Percentiles rank a stretch among this genome's conserved stretches.
Evolutionary conservation across 2,329 filamentous ascomycete genomes (phyloP).

Genomic region (Fusarium longipes): DNA sequence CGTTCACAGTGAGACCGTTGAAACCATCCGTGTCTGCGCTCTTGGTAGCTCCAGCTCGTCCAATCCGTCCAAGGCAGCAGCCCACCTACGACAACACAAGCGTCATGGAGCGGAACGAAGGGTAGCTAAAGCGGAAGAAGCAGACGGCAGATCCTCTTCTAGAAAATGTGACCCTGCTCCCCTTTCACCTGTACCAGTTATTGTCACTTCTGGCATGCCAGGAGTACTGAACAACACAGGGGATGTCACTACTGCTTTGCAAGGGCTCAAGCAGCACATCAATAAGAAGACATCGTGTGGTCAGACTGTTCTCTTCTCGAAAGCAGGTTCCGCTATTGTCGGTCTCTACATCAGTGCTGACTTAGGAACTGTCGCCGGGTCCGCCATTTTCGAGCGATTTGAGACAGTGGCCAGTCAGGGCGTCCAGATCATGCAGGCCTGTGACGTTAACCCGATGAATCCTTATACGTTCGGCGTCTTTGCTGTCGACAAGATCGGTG

Average conservation of each 20-base stretch:
- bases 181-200: not conserved
- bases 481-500: not conserved
- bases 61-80: not conserved
- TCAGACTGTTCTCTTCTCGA: not conserved
- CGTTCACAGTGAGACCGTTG: not conserved
- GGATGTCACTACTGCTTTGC: not conserved
- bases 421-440: not conserved
- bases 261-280: not conserved
- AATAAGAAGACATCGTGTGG: not conserved
- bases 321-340: not conserved
- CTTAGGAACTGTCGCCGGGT: not conserved
- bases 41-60: not conserved
- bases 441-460: not conserved
- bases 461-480: not conserved
- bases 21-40: constrained; percentile 5
- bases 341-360: not conserved
- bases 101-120: not conserved
- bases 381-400: not conserved
- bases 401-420: not conserved
- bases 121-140: not conserved
- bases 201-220: not conserved
- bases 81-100: not conserved
- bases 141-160: not conserved
- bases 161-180: not conserved
- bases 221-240: not conserved